These are phyloP conservation scores for Seiridium unicorne DNA, from an alignment of 2,329 filamentous ascomycete species.

Conservation along the genomic window DNA sequence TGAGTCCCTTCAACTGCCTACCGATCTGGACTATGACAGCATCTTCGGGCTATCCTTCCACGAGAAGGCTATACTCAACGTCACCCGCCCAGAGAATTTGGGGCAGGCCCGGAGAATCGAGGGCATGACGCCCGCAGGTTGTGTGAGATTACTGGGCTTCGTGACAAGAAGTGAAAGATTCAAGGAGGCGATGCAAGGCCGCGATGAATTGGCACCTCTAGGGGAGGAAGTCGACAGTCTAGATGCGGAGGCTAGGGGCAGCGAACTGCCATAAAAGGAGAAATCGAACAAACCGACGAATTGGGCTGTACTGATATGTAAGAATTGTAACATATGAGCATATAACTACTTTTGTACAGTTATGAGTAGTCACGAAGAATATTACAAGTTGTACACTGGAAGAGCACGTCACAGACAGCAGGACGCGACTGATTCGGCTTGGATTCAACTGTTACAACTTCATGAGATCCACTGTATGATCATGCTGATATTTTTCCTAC, in stretches of 20 bases:
- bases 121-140: constrained; percentile 65
- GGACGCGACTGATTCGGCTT: too few relatives aligned
- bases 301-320: neutral
- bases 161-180: constrained; percentile 35
- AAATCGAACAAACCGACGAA: too few relatives aligned
- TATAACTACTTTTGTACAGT: too few relatives aligned
- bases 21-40: constrained; percentile 71
- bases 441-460: too few relatives aligned
- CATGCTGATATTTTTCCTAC: too few relatives aligned
- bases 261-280: constrained; percentile 24
- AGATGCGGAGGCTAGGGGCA: constrained; percentile 37
- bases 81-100: constrained; percentile 76
- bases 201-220: constrained; percentile 22
- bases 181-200: constrained; percentile 8
- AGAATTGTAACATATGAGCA: neutral
- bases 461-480: too few relatives aligned
- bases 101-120: constrained; percentile 88
- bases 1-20: constrained; percentile 70
- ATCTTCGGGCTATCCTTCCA: constrained; percentile 76
- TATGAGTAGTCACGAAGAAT: too few relatives aligned
- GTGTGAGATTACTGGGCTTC: constrained; percentile 59
- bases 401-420: too few relatives aligned
- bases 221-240: constrained; percentile 35
- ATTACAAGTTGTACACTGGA: too few relatives aligned
- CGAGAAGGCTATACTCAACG: constrained; percentile 69